A percentile compares a stretch with the other conserved stretches of the same genome.
phyloP scores from a whole-genome alignment of 257 asterid species.

The Solanum phureja region DNA sequence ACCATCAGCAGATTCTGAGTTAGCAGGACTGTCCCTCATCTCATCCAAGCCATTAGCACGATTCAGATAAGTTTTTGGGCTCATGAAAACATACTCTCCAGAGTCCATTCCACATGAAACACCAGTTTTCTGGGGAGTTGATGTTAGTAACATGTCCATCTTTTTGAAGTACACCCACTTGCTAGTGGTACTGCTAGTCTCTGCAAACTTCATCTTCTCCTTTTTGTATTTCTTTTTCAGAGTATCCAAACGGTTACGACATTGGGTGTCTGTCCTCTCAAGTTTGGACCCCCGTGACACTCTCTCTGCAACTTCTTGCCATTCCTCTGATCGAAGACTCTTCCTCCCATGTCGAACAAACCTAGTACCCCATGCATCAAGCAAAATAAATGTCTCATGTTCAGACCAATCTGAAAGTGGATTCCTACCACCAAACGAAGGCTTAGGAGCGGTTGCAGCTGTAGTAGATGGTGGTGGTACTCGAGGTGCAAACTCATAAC shows the following conservation, averaged over 20 bases:
- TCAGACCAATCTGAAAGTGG: conserved; percentile 91
- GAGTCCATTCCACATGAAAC: conserved; percentile 77
- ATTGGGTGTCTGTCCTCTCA: conserved; percentile 80
- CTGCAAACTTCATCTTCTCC: conserved; percentile 55
- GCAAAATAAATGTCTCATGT: conserved; percentile 57
- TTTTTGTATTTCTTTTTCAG: conserved; percentile 90
- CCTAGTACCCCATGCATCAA: conserved; percentile 82
- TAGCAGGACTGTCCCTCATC: conserved; percentile 74
- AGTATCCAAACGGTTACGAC: conserved; percentile 85
- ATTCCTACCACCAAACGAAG: conserved; percentile 60
- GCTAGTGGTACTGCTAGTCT: conserved; percentile 10
- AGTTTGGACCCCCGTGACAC: conserved; percentile 61
- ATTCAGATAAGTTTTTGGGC: conserved; percentile 40
- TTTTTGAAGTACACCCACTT: conserved; percentile 80
- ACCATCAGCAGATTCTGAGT: conserved; percentile 38
- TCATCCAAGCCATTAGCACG: conserved; percentile 62
- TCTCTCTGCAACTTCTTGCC: conserved; percentile 88
- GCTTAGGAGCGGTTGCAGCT: conserved; percentile 27
- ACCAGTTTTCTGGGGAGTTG: conserved; percentile 43
- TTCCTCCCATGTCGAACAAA: conserved; percentile 81
- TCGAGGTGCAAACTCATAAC: conserved; percentile 89
- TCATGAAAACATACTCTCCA: conserved; percentile 57
- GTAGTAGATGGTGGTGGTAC: conserved; percentile 34
- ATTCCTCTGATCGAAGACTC: conserved; percentile 85
- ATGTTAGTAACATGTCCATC: conserved; percentile 53